Conservation (phyloP, 2,329 filamentous ascomycete species). For the Cladosporium sp. region DNA sequence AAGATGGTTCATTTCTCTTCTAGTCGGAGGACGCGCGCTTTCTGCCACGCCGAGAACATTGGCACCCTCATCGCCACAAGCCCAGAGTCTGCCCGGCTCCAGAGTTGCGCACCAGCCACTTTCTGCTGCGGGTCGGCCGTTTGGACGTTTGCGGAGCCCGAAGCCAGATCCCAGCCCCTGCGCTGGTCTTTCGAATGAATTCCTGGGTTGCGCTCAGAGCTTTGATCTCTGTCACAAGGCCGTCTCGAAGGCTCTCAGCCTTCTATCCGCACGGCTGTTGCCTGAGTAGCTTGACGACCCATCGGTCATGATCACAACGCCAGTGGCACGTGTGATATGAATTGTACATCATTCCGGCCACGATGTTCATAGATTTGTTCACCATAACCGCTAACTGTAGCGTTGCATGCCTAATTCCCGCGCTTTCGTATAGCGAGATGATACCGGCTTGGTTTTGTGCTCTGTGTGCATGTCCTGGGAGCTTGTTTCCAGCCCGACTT, state of each 20-base stretch:
- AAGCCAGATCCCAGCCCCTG: background rate
- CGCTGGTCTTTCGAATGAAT: background rate
- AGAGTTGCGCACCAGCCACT: background rate
- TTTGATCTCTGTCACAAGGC: background rate
- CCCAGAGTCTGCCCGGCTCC: background rate
- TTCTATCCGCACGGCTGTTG: background rate
- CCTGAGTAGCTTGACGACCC: background rate
- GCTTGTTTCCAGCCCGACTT: background rate
- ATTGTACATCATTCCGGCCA: background rate
- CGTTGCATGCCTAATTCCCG: background rate
- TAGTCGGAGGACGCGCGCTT: background rate
- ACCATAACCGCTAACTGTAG: background rate
- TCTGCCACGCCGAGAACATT: conserved; percentile 8
- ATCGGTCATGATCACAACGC: background rate
- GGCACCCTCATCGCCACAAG: background rate
- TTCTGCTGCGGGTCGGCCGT: background rate
- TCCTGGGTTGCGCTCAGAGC: background rate
- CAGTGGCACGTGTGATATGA: background rate
- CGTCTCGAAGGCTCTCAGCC: background rate
- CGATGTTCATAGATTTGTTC: background rate
- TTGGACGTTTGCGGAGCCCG: background rate
- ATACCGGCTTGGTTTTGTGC: background rate
- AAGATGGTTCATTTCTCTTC: background rate
- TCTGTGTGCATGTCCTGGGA: background rate
- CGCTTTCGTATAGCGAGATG: background rate